These are phyloP conservation scores for Aspergillus hiratsukae DNA, from an alignment of 2,329 filamentous ascomycete genomes.

Conservation along the genomic window DNA sequence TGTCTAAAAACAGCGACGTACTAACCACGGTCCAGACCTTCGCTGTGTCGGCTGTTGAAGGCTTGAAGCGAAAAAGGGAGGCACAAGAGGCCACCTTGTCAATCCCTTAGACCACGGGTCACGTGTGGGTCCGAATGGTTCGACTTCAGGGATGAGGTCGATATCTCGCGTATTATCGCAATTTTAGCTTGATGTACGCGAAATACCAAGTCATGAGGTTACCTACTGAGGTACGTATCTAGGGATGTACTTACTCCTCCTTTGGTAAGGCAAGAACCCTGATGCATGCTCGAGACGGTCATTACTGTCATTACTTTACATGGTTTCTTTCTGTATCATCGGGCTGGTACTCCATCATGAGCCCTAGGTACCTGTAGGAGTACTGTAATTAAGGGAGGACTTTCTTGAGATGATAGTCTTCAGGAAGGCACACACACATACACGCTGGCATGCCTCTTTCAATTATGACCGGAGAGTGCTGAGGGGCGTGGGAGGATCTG, in stretches of 20 bases:
- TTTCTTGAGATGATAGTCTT: not conserved
- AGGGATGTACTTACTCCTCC: too few relatives aligned
- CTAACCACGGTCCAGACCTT: not conserved
- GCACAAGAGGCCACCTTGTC: conserved; percentile 17
- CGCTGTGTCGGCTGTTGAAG: not conserved
- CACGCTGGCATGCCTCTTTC: not conserved
- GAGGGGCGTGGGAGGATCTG: not conserved
- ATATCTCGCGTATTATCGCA: too few relatives aligned
- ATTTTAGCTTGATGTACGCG: not conserved
- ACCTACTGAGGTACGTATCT: not conserved
- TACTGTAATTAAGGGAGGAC: not conserved
- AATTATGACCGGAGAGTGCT: too few relatives aligned
- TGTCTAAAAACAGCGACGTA: not conserved
- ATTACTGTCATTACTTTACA: not conserved
- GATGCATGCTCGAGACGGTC: not conserved
- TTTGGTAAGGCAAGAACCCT: not conserved
- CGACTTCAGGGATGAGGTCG: conserved; percentile 3
- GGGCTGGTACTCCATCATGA: not conserved
- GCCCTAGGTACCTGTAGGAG: not conserved
- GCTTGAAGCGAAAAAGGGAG: not conserved
- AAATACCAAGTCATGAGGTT: not conserved
- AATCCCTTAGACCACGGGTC: conserved; percentile 11
- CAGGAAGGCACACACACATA: not conserved
- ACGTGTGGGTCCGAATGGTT: conserved; percentile 13
- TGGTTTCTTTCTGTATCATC: not conserved